Percentiles rank a stretch among this genome's conserved stretches.
Conservation (phyloP, 2,329 filamentous ascomycete genomes). For the Phyllosticta citriasiana region DNA sequence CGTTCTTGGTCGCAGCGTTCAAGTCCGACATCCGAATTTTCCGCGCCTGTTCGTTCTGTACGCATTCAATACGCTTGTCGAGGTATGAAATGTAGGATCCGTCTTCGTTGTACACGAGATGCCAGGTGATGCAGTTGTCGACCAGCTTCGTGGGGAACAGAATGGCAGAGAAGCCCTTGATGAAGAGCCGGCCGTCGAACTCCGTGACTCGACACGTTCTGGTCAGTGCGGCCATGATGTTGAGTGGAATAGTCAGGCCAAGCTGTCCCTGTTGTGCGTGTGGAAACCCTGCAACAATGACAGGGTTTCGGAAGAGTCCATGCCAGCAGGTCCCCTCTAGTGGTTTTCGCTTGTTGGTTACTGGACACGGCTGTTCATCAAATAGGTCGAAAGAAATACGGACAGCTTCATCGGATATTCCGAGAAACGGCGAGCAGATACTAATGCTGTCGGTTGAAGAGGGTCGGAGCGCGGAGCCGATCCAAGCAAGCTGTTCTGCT, state of each 20-base stretch:
- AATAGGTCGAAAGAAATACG: no score
- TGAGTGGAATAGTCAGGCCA: background rate
- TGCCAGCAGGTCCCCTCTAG: background rate
- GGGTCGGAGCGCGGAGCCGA: background rate
- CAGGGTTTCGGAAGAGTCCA: background rate
- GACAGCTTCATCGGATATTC: no score
- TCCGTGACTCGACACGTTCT: background rate
- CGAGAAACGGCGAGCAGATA: no score
- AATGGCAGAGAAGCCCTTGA: background rate
- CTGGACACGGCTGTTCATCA: no score
- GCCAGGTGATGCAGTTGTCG: background rate
- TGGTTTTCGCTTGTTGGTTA: background rate
- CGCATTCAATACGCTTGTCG: background rate
- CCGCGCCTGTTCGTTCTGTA: background rate
- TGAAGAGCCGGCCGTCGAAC: background rate
- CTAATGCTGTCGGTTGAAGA: no score
- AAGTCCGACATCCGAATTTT: background rate
- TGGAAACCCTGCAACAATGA: background rate
- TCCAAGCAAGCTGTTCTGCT: background rate
- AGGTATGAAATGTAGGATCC: background rate
- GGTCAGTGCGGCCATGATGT: background rate
- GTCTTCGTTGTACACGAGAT: background rate
- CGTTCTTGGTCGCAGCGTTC: background rate
- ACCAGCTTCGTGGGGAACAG: background rate
- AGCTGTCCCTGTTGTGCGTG: background rate